Evolutionary conservation across 768 basidiomycete species (phyloP), one percentile per base, ranked within the genome.

Genomic region (Boletus patriciae): DNA sequence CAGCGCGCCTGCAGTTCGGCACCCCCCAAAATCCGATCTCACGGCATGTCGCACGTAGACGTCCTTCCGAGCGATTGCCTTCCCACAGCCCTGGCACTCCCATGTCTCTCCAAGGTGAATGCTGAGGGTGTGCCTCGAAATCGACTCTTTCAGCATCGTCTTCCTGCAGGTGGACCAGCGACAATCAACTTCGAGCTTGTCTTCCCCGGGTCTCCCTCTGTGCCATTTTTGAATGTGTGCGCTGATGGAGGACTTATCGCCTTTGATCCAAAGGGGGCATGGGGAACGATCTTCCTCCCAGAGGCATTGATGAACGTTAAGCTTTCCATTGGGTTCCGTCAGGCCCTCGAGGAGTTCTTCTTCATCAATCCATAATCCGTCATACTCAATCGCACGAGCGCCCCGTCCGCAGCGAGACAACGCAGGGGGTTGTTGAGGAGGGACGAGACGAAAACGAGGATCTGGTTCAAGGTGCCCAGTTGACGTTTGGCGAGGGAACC

Each of bases 81-180:
- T 59, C 13, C 45, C 36, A 11, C 66, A 68, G 6, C 50, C 48
- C 29, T 9, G 34, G n/a, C 66, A 65, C 16, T 50, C n/a, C 59
- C 52, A 62, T 29, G 52, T 52, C 47, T 62, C 55, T 11, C 50
- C 55, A 5, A 66, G 53, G 23, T 68, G 66, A 6, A 55, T 29
- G 18, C 55, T 50, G 1, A 61, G 51, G 1, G 61, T 11, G 21
- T 66, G 64, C 8, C 66, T 50, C 11, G 50, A n/a, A 12, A 68
- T 52, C 21, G 60, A 66, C 49, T 66, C 66, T 41, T 66, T 68
- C n/a, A 55, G 23, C 58, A 66, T 68, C 15, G 0, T 41, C 40
- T 46, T 53, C 11, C 18, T 19, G 23, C 60, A 68, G 21, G 16
- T 21, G 2, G 47, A 38, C 61, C 61, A 63, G 29, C n/a, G 37